phyloP scores from a whole-genome alignment of 306 rosid genomes.

The Cercis canadensis region DNA sequence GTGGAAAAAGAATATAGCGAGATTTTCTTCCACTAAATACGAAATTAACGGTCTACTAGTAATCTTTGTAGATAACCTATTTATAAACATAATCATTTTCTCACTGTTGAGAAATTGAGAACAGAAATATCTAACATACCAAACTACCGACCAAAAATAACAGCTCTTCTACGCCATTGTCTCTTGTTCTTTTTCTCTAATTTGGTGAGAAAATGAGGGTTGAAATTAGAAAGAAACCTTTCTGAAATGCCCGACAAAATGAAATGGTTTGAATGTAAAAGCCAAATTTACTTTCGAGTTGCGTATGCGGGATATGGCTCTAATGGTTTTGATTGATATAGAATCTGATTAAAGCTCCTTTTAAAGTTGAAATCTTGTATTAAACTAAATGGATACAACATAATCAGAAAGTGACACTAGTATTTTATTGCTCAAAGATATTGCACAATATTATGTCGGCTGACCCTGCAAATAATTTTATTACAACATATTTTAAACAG shows the following conservation, averaged over 20 bases:
- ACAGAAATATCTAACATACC: neutral
- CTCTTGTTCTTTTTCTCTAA: neutral
- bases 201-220: neutral
- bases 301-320: neutral
- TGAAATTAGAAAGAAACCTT: neutral
- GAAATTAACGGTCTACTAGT: slow-evolving; percentile 4
- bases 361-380: neutral
- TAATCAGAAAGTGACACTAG: slow-evolving; percentile 3
- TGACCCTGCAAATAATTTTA: too few relatives aligned
- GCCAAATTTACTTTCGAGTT: slow-evolving; percentile 20
- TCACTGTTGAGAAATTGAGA: neutral
- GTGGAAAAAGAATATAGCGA: slow-evolving; percentile 38
- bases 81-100: slow-evolving; percentile 26
- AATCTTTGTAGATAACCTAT: slow-evolving; percentile 3
- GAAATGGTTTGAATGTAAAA: neutral
- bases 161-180: neutral
- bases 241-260: neutral
- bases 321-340: slow-evolving; percentile 14
- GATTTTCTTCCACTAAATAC: slow-evolving; percentile 4
- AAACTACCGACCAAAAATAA: slow-evolving; percentile 7
- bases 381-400: neutral
- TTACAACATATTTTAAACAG: too few relatives aligned
- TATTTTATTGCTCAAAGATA: slow-evolving; percentile 19
- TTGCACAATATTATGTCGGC: neutral
- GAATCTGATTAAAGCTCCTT: neutral